Evolutionary conservation across 306 rosid species (phyloP), one percentile per base, ranked within the genome.

Genomic region (Quillaja saponaria): DNA sequence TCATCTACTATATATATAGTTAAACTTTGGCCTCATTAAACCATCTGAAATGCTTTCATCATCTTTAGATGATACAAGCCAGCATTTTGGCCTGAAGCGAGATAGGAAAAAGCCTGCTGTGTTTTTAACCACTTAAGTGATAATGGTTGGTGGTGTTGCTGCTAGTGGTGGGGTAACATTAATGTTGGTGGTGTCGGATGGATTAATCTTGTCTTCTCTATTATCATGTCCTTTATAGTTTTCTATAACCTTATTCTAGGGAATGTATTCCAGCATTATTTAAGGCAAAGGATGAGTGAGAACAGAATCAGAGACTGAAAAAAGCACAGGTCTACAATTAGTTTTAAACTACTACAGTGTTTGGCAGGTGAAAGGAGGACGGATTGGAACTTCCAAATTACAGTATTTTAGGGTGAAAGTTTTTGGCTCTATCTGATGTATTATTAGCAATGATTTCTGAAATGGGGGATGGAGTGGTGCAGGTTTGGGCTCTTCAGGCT

Each of bases 91-190:
- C 63, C 20, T 40, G 39, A 61, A 51, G 49, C 72, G 39, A 58
- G 49, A 54, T 62, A 51, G 68, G 64, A 56, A 16, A 61, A 77
- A 21, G 13, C 47, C 58, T 3, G 9, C 3, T 34, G 0, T 0
- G 20, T 41, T 6, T 20, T 13, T 3, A 13, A 13, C 18, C 5
- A 5, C 51, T 13, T 9, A 59, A 19, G 38, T 33, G 40, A 40
- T 25, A n/a, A n/a, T 50, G 72, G 54, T 51, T 63, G 79, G 57
- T 80, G 66, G 49, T 67, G 63, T 31, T 68, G 77, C 63, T 33
- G 62, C 28, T 63, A 28, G 78, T 71, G 79, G 87, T 82, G 71
- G 95, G 82, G 81, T 64, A 28, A 54, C 44, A 33, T 33, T 41
- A 50, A 25, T 60, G 51, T 55, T 67, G 69, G 73, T n/a, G 66